Evolutionary conservation across 192 early-diverging fungal species (phyloP).

Genomic region (Dissophora globulifera): DNA sequence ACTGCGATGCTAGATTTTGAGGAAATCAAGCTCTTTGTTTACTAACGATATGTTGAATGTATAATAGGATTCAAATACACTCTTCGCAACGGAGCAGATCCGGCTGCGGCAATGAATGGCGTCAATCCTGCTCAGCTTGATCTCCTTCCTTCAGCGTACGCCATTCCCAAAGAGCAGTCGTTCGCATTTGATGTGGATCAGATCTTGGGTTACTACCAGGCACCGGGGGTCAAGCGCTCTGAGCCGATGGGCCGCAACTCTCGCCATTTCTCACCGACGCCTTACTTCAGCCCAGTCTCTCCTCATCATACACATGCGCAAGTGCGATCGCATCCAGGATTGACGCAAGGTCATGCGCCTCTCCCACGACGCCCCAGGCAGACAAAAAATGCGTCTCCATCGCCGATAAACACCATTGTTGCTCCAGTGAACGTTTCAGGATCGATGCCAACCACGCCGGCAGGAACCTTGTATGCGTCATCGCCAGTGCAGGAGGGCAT

Average conservation of each 20-base stretch:
- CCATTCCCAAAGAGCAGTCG: constrained; percentile 37
- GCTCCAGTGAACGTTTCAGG: neutral
- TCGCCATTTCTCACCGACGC: constrained; percentile 47
- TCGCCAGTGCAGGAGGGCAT: neutral
- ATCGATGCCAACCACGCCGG: neutral
- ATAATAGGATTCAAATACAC: constrained; percentile 37
- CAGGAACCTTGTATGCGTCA: neutral
- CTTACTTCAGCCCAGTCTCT: constrained; percentile 37
- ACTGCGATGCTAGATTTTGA: no score
- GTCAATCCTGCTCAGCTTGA: constrained; percentile 13
- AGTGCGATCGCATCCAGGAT: constrained; percentile 30
- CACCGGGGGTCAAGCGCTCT: constrained; percentile 13
- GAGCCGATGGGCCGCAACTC: constrained; percentile 37
- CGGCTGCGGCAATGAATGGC: constrained; percentile 4
- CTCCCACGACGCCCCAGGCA: constrained; percentile 44
- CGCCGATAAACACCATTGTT: constrained; percentile 5
- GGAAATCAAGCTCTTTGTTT: no score
- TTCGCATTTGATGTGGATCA: constrained; percentile 51
- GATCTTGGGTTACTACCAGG: constrained; percentile 50
- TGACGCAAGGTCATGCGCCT: constrained; percentile 43
- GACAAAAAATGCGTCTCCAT: constrained; percentile 35
- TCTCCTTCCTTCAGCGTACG: neutral
- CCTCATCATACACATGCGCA: constrained; percentile 26
- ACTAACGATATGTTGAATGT: neutral
- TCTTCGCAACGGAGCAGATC: constrained; percentile 17